Evolutionary conservation across 2,329 filamentous ascomycete genomes (phyloP), one percentile per base, ranked within the genome.

Genomic region (Fusarium mexicanum): DNA sequence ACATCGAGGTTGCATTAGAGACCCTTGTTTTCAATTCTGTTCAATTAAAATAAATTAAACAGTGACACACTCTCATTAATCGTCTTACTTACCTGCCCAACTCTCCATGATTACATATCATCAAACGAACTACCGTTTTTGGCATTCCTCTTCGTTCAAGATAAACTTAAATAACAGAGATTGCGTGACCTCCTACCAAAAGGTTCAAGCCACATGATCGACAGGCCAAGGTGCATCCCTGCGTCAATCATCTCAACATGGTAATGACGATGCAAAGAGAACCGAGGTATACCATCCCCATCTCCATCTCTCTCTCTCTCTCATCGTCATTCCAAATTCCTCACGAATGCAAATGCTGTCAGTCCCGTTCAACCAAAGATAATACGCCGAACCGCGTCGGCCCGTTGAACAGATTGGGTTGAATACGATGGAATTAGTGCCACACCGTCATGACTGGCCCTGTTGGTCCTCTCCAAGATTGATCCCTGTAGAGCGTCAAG

Each of bases 151-250:
- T 37, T 41, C 12, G 8, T 29, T 24, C 24, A 31, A 48, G 10
- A 51, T 38, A 51, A 38, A 60, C 57, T 59, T 38, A 29, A 51
- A 50, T 6, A 50, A 38, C 16, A 40, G 29, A 44, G 35, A 65
- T 60, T 43, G 29, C 47, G 22, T 38, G 59, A 38, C 33, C 35
- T 26, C 17, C 38, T 29, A 37, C 17, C 26, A 44, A 68, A 54
- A 43, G 47, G 12, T 37, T 46, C 26, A 50, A 67, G 66, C 55
- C 64, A 68, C 67, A 26, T 22, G 67, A 70, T 71, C 61, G 51
- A 24, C 67, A n/a, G 38, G 38, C n/a, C 64, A 69, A 69, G 24
- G 38, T 31, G 22, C 9, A 66, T 55, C 67, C 67, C 46, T 70
- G 67, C 14, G 53, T 40, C 37, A 71, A 71, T 71, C 67, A 60